Evolutionary conservation across 306 rosid genomes (phyloP).

Genomic region (Quercus agrifolia): DNA sequence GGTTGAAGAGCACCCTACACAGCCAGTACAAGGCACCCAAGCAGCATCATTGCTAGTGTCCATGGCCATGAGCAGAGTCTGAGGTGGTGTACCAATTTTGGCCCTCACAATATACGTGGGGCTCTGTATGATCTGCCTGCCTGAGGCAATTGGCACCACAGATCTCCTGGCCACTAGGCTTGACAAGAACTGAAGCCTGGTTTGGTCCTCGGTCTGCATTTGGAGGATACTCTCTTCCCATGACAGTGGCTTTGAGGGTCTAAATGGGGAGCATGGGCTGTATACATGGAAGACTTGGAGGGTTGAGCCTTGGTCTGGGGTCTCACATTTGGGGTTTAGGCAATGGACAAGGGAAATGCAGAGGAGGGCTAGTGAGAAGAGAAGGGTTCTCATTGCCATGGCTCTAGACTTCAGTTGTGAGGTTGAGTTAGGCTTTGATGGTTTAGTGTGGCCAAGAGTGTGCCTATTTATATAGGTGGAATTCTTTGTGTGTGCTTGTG

Average conservation of each 20-base stretch:
- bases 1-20: conserved; percentile 62
- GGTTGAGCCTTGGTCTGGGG: conserved; percentile 48
- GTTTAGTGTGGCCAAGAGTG: neutral
- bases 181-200: conserved; percentile 53
- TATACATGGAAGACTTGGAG: conserved; percentile 65
- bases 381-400: conserved; percentile 39
- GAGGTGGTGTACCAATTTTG: conserved; percentile 76
- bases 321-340: conserved; percentile 37
- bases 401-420: neutral
- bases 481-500: neutral
- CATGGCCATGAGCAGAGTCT: conserved; percentile 72
- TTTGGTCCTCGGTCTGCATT: conserved; percentile 54
- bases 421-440: conserved; percentile 9
- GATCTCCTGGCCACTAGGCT: conserved; percentile 56
- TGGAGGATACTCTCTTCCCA: conserved; percentile 77
- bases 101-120: conserved; percentile 72
- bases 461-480: conserved; percentile 25
- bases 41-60: conserved; percentile 90
- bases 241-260: conserved; percentile 49
- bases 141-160: conserved; percentile 75
- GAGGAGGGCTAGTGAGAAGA: conserved; percentile 15
- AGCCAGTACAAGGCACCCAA: conserved; percentile 81
- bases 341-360: conserved; percentile 32
- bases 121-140: conserved; percentile 72
- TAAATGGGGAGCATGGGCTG: conserved; percentile 74